Evolutionary conservation across 257 asterid genomes (phyloP), one percentile per base, ranked within the genome.

Genomic region (Scutellaria minor): DNA sequence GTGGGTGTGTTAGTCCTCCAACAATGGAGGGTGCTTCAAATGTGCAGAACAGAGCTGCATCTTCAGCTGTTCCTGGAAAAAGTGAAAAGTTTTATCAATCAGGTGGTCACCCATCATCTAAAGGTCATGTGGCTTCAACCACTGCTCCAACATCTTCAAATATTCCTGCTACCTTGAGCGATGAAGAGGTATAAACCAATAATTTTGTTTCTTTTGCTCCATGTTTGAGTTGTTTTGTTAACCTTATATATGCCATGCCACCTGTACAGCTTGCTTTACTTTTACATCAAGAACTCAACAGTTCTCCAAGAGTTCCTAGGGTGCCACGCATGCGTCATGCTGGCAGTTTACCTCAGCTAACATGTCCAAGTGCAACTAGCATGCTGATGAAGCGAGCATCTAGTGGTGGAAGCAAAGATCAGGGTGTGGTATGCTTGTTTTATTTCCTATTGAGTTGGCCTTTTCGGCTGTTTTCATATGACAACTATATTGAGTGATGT

Each of bases 271-370:
- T 85, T 85, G 99, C 99, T 66, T 81, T 95, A 77, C 91, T 92
- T 64, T 80, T 95, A 73, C 99, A 95, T 87, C 99, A 95, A 84
- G 92, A 95, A 78, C 97, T 95, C 59, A 95, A 95, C 76, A 95
- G 99, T 81, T 95, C 99, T 69, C 97, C 99, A 47, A 83, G 99
- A 86, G 98, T 95, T 79, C 96, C 97, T 18, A 85, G 99, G 72
- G 97, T 86, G 72, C 92, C 97, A 59, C 98, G 99, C 74, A 95
- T 90, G 94, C 97, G 98, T 52, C 85, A 92, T 83, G 89, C 97
- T 76, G 99, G 98, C 66, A 91, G 97, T 79, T 83, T 90, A 67
- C 97, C 98, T 60, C 97, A 92, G 81, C 58, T 88, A 78, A 52
- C 91, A 51, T 78, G 92, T 62, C 88, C 98, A 60, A 83, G 84